Conservation (phyloP, 768 basidiomycete genomes). For the Termitomyces sp. region DNA sequence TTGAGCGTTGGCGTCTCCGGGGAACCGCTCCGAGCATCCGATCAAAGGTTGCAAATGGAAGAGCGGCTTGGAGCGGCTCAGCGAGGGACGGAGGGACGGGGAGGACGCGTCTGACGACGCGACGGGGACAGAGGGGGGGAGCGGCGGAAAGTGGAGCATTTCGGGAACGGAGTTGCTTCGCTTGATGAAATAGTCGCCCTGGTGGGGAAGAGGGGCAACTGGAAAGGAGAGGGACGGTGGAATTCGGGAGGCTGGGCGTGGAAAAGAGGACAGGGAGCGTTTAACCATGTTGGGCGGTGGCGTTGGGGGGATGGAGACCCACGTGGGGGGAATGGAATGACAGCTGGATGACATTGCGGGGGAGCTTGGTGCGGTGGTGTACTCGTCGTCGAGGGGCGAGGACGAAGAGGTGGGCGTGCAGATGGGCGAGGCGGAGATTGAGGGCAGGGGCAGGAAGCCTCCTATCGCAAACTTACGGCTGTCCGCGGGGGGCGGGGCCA, state of each 20-base stretch:
- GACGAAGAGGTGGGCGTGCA: slow-evolving; percentile 40
- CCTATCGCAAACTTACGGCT: slow-evolving; percentile 23
- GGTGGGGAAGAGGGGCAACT: slow-evolving; percentile 29
- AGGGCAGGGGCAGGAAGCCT: slow-evolving; percentile 45
- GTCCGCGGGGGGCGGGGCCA: slow-evolving; percentile 4
- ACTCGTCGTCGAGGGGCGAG: slow-evolving; percentile 18
- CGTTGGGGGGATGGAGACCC: slow-evolving; percentile 56
- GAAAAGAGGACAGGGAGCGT: slow-evolving; percentile 28
- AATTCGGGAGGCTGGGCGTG: slow-evolving; percentile 25
- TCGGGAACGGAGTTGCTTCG: slow-evolving; percentile 39
- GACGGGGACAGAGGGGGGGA: slow-evolving; percentile 7
- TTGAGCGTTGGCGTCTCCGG: slow-evolving; percentile 17
- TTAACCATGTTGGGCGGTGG: slow-evolving; percentile 41
- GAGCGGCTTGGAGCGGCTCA: slow-evolving; percentile 19
- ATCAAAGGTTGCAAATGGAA: slow-evolving; percentile 26
- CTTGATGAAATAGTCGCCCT: slow-evolving; percentile 21
- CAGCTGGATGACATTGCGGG: slow-evolving; percentile 10
- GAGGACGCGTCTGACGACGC: slow-evolving; percentile 3
- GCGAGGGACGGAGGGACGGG: slow-evolving; percentile 4
- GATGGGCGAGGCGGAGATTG: slow-evolving; percentile 56
- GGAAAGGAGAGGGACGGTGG: slow-evolving; percentile 44
- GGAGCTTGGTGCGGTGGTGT: slow-evolving; percentile 17
- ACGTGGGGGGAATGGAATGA: slow-evolving; percentile 36
- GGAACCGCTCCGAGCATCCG: slow-evolving; percentile 12
- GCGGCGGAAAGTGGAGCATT: slow-evolving; percentile 20